Evolutionary conservation across 306 rosid species (phyloP).

Genomic region (Urtica urens): DNA sequence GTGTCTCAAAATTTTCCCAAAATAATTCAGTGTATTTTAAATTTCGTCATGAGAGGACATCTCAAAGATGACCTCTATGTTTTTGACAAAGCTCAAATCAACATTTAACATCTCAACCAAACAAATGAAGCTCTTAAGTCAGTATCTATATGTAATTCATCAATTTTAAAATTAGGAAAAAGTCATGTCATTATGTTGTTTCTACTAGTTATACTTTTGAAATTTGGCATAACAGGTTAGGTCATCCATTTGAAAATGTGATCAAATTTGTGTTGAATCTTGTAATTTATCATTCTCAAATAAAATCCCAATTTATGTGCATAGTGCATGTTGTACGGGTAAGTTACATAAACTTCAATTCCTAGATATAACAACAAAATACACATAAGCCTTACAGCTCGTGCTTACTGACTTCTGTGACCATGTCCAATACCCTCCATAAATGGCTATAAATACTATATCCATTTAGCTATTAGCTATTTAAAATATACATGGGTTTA

Average conservation of each 20-base stretch:
- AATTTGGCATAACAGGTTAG: not conserved
- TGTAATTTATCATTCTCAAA: not conserved
- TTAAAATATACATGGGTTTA: not conserved
- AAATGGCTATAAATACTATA: not conserved
- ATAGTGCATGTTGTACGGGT: not conserved
- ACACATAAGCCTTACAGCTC: not conserved
- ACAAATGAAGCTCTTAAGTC: too few species aligned
- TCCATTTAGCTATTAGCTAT: not conserved
- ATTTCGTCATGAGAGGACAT: not conserved
- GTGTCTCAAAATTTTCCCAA: not conserved
- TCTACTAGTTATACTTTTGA: not conserved
- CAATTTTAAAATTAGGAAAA: too few species aligned
- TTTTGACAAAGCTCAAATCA: not conserved
- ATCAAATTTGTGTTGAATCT: not conserved
- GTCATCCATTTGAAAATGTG: not conserved
- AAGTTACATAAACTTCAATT: not conserved
- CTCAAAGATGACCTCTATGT: slow-evolving; percentile 3
- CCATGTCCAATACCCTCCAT: not conserved
- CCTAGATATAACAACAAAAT: not conserved
- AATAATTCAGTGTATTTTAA: not conserved
- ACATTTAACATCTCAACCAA: too few species aligned
- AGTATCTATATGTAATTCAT: too few species aligned
- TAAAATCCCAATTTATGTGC: not conserved
- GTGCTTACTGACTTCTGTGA: not conserved
- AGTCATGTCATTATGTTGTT: too few species aligned